These are phyloP conservation scores for Posidonia australis DNA, from an alignment of 106 monocot genomes.

Conservation along the genomic window DNA sequence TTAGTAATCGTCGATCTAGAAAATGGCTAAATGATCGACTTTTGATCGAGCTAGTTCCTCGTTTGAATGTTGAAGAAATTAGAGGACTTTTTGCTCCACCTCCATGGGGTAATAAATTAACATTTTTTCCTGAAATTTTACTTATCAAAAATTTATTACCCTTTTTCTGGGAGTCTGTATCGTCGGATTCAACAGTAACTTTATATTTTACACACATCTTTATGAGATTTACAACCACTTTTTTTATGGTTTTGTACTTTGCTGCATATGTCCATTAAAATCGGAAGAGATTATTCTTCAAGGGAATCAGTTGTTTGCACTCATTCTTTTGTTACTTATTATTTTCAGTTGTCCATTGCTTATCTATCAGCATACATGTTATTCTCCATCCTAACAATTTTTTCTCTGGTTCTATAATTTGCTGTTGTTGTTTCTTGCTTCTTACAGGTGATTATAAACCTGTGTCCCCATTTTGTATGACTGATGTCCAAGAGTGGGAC, in stretches of 20 bases:
- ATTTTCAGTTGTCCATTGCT: background rate
- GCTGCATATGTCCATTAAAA: too few species aligned
- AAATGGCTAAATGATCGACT: conserved; percentile 94
- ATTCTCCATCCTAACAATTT: too few species aligned
- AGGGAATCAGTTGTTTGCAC: background rate
- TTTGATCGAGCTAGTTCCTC: conserved; percentile 88
- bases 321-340: background rate
- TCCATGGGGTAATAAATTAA: conserved; percentile 75
- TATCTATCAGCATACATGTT: background rate
- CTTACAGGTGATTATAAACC: conserved; percentile 58
- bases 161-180: too few species aligned
- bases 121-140: background rate
- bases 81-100: conserved; percentile 98
- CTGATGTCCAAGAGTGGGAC: conserved; percentile 74
- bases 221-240: too few species aligned
- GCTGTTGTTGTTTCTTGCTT: background rate
- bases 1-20: conserved; percentile 79
- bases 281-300: too few species aligned
- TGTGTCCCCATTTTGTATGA: conserved; percentile 73
- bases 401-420: background rate
- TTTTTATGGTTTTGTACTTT: too few species aligned
- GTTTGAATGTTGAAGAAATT: conserved; percentile 89
- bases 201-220: too few species aligned
- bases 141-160: too few species aligned
- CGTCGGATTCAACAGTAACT: too few species aligned